Percentiles rank a stretch among this genome's conserved stretches.
Conservation (phyloP, 768 basidiomycete species). For the Rhizopogon roseolus region DNA sequence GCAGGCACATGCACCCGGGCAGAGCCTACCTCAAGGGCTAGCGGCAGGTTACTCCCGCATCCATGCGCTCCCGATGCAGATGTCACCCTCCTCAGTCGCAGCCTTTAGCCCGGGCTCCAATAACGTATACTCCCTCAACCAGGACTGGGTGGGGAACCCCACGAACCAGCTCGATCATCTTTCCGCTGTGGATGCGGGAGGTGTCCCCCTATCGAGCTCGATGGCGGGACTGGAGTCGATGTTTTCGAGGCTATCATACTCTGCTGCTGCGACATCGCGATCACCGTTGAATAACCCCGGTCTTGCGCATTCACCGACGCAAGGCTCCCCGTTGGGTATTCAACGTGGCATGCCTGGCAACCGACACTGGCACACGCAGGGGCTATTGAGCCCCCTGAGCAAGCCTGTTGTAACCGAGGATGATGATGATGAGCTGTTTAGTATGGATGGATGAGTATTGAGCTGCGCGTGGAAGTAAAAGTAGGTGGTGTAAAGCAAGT, state of each 20-base stretch:
- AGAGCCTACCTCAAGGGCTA: conserved; percentile 87
- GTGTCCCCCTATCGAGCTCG: conserved; percentile 13
- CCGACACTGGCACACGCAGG: conserved; percentile 32
- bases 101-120: conserved; percentile 28
- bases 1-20: conserved; percentile 85
- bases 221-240: conserved; percentile 41
- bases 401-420: conserved; percentile 53
- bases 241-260: conserved; percentile 55
- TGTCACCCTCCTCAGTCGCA: conserved; percentile 30
- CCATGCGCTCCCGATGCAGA: conserved; percentile 56
- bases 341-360: conserved; percentile 13
- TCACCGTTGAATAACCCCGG: conserved; percentile 7
- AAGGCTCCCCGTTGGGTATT: conserved; percentile 18
- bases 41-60: conserved; percentile 89
- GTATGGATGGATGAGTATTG: conserved; percentile 49
- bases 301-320: conserved; percentile 10
- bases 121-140: conserved; percentile 24
- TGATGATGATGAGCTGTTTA: conserved; percentile 65
- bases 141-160: conserved; percentile 22
- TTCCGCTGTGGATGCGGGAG: conserved; percentile 10
- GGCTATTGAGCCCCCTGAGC: conserved; percentile 55
- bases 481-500: conserved; percentile 1
- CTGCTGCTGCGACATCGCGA: conserved; percentile 33
- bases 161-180: conserved; percentile 19
- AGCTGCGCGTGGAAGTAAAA: neutral